phyloP scores from a whole-genome alignment of 495 filamentous ascomycete genomes.

The Clavariopsis aquatica region DNA sequence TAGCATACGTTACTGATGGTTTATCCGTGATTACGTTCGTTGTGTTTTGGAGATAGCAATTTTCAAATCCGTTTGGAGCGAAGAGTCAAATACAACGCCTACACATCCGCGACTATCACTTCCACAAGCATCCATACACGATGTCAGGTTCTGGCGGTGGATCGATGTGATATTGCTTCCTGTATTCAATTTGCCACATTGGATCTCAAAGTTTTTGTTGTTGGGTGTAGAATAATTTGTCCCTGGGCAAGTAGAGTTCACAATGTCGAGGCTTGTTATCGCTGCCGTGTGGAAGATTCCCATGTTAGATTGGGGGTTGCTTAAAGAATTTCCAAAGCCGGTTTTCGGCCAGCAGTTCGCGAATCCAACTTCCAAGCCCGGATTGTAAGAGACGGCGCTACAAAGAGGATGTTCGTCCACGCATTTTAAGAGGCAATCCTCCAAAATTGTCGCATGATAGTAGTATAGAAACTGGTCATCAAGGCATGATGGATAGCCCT shows the following conservation, averaged over 20 bases:
- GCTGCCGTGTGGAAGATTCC: conserved; percentile 24
- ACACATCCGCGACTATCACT: conserved; percentile 17
- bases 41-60: conserved; percentile 33
- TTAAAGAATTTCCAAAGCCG: neutral
- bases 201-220: conserved; percentile 21
- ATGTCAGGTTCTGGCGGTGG: conserved; percentile 21
- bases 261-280: conserved; percentile 7
- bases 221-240: neutral
- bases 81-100: conserved; percentile 28
- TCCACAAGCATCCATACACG: conserved; percentile 28
- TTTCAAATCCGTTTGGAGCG: conserved; percentile 21
- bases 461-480: neutral
- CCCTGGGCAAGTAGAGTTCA: conserved; percentile 19
- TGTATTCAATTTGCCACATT: conserved; percentile 24
- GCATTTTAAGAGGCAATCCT: conserved; percentile 29
- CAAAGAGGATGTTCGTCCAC: conserved; percentile 27
- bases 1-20: conserved; percentile 19
- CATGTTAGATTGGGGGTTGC: neutral
- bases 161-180: conserved; percentile 19
- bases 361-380: conserved; percentile 18
- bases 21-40: conserved; percentile 12
- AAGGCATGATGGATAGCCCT: conserved; percentile 22
- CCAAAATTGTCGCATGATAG: conserved; percentile 24
- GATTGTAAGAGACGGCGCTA: conserved; percentile 18
- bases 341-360: conserved; percentile 31